A percentile compares a stretch with the other conserved stretches of the same genome.
Conservation (phyloP, 2,329 filamentous ascomycete species). For the Exophiala xenobiotica region DNA sequence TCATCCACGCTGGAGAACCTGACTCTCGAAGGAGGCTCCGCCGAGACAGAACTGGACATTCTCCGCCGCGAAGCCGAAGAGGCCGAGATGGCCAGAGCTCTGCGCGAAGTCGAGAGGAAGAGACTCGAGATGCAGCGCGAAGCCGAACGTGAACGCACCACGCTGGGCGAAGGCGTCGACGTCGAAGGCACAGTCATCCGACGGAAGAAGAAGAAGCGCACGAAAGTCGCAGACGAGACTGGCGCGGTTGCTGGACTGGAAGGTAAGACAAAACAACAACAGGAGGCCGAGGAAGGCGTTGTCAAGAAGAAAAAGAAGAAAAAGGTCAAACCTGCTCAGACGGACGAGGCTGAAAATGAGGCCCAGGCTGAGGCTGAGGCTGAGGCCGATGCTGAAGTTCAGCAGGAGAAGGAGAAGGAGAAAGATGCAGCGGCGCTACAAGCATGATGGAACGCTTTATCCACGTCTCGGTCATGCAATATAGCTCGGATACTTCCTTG, state of each 20-base stretch:
- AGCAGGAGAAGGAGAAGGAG: neutral
- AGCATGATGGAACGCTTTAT: too few relatives aligned
- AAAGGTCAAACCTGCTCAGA: constrained; percentile 14
- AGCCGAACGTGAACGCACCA: constrained; percentile 43
- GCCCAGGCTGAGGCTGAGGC: neutral
- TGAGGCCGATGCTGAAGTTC: neutral
- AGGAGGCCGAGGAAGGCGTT: constrained; percentile 9
- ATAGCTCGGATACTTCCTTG: too few relatives aligned
- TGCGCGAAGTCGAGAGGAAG: constrained; percentile 83
- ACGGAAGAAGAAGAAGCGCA: constrained; percentile 64
- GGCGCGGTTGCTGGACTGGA: neutral
- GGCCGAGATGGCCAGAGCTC: constrained; percentile 81
- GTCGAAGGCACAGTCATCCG: constrained; percentile 48
- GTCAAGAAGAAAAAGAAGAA: constrained; percentile 31
- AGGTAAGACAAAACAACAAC: constrained; percentile 3
- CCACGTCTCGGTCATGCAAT: too few relatives aligned
- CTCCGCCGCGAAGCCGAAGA: constrained; percentile 74
- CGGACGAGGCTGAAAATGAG: neutral
- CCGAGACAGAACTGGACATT: constrained; percentile 36
- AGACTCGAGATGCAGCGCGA: constrained; percentile 74
- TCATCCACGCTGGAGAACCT: constrained; percentile 76
- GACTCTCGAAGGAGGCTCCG: constrained; percentile 59
- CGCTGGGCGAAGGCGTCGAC: constrained; percentile 48
- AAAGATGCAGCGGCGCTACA: neutral
- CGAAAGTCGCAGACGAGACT: constrained; percentile 21